phyloP scores from a whole-genome alignment of 192 early-diverging fungal genomes.

The Dissophora globulifera region DNA sequence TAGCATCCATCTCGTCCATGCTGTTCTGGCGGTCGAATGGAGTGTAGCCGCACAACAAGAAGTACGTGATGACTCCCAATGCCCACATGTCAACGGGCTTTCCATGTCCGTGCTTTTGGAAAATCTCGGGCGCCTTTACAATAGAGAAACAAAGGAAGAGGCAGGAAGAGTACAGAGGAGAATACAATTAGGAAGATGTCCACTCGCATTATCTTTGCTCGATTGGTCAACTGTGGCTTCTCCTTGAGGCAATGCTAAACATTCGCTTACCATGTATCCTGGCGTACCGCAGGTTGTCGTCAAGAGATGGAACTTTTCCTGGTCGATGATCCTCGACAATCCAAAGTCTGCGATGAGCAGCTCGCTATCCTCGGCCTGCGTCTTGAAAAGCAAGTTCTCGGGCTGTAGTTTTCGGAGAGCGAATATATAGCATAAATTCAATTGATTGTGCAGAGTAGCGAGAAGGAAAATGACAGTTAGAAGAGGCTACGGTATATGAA shows the following conservation, averaged over 20 bases:
- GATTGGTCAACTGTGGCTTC: too few species aligned
- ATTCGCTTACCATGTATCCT: slow-evolving; percentile 75
- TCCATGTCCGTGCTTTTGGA: slow-evolving; percentile 70
- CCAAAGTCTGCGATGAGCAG: slow-evolving; percentile 89
- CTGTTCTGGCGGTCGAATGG: slow-evolving; percentile 74
- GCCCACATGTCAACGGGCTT: slow-evolving; percentile 89
- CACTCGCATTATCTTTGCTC: too few species aligned
- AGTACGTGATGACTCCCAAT: slow-evolving; percentile 80
- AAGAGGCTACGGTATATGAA: too few species aligned
- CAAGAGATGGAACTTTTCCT: slow-evolving; percentile 65
- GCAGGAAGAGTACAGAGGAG: too few species aligned
- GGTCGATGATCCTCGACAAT: slow-evolving; percentile 72
- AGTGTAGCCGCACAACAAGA: slow-evolving; percentile 75
- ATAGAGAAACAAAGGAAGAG: neutral
- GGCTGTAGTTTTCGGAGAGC: slow-evolving; percentile 63
- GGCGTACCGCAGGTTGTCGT: slow-evolving; percentile 82
- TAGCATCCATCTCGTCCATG: slow-evolving; percentile 65
- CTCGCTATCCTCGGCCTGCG: slow-evolving; percentile 64
- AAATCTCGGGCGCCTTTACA: slow-evolving; percentile 67
- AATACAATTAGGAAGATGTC: too few species aligned
- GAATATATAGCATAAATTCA: too few species aligned
- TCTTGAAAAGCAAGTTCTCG: slow-evolving; percentile 82
- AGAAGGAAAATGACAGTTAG: too few species aligned
- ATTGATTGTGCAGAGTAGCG: too few species aligned
- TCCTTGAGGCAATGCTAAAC: neutral